Evolutionary conservation across 148 eudicot genomes (phyloP), one percentile per base, ranked within the genome.

Genomic region (Amaranthus cruentus): DNA sequence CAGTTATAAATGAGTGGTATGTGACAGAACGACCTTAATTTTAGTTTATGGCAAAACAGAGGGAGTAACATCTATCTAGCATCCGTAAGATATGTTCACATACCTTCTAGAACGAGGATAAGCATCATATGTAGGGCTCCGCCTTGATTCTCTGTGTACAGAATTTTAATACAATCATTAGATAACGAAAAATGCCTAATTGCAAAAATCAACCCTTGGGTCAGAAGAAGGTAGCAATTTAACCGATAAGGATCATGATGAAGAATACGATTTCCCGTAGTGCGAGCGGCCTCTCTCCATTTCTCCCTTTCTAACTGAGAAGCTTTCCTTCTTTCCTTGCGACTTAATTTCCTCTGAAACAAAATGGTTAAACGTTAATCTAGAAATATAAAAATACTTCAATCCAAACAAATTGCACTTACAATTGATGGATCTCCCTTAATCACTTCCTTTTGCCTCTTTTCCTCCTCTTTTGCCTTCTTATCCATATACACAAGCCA

Each of bases 401-500:
- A 42, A 49, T 50, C 21, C 57, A 78, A 8, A 62, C 38, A 28
- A 47, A 47, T 14, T 53, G 77, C 70, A 87, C 97, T 84, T 88
- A 95, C 97, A 84, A 91, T 88, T 55, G 99, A 82, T 73, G 99
- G 99, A 86, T 95, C 99, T 70, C 99, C 99, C 87, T 95, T 95
- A 70, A 95, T 90, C 77, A 90, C 89, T 87, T 95, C 99, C 72
- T 92, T 92, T 83, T 95, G 99, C 85, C 87, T 95, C 84, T 80
- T 91, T 78, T 88, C 97, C 77, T 95, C 99, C 81, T 91, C 97
- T 75, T 92, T 95, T 66, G 97, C 96, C 84, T 92, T 95, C 82
- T 95, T 92, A 78, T 95, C 99, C 97, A 88, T 91, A 80, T 84
- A 95, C 59, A 95, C 96, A 82, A 95, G 97, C 99, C 99, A 95